Evolutionary conservation across 148 eudicot species (phyloP), one percentile per base, ranked within the genome.

Genomic region (Rhododendron kiyosumense): DNA sequence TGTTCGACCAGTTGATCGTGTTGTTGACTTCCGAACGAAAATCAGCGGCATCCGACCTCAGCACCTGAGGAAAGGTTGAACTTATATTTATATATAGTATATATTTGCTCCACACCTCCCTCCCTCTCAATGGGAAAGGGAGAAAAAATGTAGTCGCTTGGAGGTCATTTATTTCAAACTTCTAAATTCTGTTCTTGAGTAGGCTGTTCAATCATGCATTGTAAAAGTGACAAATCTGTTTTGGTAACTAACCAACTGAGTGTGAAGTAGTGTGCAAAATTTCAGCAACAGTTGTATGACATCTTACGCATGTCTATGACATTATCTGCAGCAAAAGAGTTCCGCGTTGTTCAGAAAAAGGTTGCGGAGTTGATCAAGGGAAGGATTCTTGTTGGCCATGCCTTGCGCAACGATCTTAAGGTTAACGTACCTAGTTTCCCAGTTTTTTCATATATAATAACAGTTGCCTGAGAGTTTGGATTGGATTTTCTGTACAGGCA

Each of bases 1-100:
- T 93, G 99, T 96, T 77, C 95, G 97, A 38, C 99, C 99, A 24
- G 84, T 95, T 24, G 99, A 96, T 11, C 94, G 92, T 82, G 98
- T 96, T 87, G 96, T 96, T 75, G 98, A 96, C 92, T 96, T 96
- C 88, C 96, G 99, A 82, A 96, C 99, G n/a, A 83, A 93, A 87
- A 94, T 96, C 82, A 96, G 99, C 85, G 99, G 99, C 81, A 96
- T 96, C 32, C 91, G 99, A 71, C 99, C 98, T 20, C 90, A 90
- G 85, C 94, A 96, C 88, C 89, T 96, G 86, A 93, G 83, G 65
- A 96, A 93, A 94, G 99, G 99, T 96, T 32, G 41, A 81, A 28
- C 41, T 15, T 32, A 34, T 67, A 79, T 74, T 79, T 65, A 7
- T 75, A 3, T 74, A 5, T 84, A n/a, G 5, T 84, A n/a, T 86